Evolutionary conservation across 208 protist species (phyloP).

Genomic region (Trichomonas tenax): DNA sequence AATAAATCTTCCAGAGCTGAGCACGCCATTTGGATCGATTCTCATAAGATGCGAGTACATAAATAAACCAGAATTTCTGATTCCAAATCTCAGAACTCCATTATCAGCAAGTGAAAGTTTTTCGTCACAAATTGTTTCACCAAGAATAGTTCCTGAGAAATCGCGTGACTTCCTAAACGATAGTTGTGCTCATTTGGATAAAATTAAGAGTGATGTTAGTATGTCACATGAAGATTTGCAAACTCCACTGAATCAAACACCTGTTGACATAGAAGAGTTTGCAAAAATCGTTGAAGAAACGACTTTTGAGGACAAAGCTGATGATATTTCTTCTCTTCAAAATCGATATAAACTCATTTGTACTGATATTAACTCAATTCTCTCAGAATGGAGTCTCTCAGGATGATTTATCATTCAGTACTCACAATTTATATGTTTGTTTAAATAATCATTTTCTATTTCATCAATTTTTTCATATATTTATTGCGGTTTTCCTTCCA

Average conservation of each 20-base stretch:
- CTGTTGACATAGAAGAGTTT: background rate
- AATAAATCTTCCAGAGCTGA: background rate
- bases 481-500: too few relatives aligned
- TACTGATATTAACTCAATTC: background rate
- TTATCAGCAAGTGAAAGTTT: background rate
- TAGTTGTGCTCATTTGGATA: background rate
- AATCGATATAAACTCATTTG: background rate
- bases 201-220: background rate
- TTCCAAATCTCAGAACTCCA: background rate
- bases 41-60: background rate
- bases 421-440: too few relatives aligned
- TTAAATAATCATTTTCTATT: too few relatives aligned
- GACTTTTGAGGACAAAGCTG: background rate
- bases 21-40: background rate
- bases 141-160: background rate
- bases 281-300: background rate
- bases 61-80: background rate
- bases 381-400: background rate
- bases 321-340: background rate
- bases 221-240: background rate
- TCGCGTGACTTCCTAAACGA: background rate
- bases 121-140: background rate
- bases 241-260: background rate
- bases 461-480: too few relatives aligned
- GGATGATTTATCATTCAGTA: background rate